Evolutionary conservation across 306 rosid genomes (phyloP), one percentile per base, ranked within the genome.

Genomic region (Datisca glomerata): DNA sequence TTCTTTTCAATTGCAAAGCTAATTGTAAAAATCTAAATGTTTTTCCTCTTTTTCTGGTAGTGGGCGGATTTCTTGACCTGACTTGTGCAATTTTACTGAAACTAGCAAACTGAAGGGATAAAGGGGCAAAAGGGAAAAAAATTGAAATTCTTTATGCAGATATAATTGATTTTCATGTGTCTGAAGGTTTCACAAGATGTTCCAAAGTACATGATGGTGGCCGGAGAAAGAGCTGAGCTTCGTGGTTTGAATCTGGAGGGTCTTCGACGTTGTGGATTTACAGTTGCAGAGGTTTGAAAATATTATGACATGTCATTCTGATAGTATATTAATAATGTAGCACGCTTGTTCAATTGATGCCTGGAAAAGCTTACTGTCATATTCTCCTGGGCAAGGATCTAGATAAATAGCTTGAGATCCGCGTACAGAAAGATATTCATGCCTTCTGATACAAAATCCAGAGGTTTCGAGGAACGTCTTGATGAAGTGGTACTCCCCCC

Each of bases 231-330:
- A 66, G 78, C 95, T 1, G 81, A 70, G 57, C 84, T 89, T 53
- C 95, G 81, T 18, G 91, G 95, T 61, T 80, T 89, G 29, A 84
- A 89, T 55, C 45, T 74, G 40, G 95, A 74, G 53, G 98, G 93
- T 57, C 95, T 89, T 41, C 65, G 74, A 17, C 93, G 95, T 12
- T 52, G 43, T 57, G 86, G 91, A 49, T 77, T 84, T 68, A 72
- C 79, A 24, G 35, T 9, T 21, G 41, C 53, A 37, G 93, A 89
- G 95, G 97, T 80, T 49, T 25, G 21, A 32, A 18, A 15, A 52
- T 53, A 36, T 40, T 54, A 27, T 38, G 15, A 14, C 16, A 28
- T 49, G 15, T 57, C 33, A 46, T 14, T 40, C 21, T 45, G 36
- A 15, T 21, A 17, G 27, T 48, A 37, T 63, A 18, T 24, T 4